Conservation (phyloP, 106 monocot genomes). For the Dioscorea dumetorum region DNA sequence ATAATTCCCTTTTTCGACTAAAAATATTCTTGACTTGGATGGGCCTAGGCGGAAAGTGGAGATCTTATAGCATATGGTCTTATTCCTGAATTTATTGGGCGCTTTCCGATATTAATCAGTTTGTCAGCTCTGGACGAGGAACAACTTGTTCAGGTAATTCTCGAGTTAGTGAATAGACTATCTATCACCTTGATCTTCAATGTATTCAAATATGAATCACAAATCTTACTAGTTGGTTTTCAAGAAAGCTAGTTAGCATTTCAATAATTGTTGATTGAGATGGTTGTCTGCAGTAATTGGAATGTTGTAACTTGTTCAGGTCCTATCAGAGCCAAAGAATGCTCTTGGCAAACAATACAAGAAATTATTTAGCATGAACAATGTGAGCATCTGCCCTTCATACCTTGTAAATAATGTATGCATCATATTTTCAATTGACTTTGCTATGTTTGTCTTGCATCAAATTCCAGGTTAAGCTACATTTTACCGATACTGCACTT, state of each 20-base stretch:
- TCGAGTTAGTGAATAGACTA: too few relatives aligned
- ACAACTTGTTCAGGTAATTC: conserved; percentile 87
- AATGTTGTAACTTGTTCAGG: conserved; percentile 28
- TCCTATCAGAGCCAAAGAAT: conserved; percentile 89
- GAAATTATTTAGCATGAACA: conserved; percentile 96
- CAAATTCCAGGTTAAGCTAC: conserved; percentile 76
- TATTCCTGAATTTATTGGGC: conserved; percentile 97
- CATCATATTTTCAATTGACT: too few relatives aligned
- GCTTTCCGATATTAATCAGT: conserved; percentile 92
- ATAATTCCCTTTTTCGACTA: neutral
- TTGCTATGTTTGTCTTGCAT: neutral
- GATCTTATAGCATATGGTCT: conserved; percentile 98
- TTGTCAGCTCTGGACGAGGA: conserved; percentile 83
- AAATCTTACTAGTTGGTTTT: too few relatives aligned
- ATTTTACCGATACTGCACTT: conserved; percentile 85
- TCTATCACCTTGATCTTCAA: too few relatives aligned
- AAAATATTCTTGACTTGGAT: too few relatives aligned
- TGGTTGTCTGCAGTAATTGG: too few relatives aligned
- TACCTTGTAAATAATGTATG: too few relatives aligned
- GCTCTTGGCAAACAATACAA: conserved; percentile 96
- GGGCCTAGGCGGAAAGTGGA: conserved; percentile 81
- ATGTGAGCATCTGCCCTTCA: conserved; percentile 35
- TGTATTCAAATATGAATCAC: too few relatives aligned
- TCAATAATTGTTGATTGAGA: too few relatives aligned
- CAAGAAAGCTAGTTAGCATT: too few relatives aligned